Conservation (phyloP, 345 rosid genomes). For the Lenwebbia sp. region DNA sequence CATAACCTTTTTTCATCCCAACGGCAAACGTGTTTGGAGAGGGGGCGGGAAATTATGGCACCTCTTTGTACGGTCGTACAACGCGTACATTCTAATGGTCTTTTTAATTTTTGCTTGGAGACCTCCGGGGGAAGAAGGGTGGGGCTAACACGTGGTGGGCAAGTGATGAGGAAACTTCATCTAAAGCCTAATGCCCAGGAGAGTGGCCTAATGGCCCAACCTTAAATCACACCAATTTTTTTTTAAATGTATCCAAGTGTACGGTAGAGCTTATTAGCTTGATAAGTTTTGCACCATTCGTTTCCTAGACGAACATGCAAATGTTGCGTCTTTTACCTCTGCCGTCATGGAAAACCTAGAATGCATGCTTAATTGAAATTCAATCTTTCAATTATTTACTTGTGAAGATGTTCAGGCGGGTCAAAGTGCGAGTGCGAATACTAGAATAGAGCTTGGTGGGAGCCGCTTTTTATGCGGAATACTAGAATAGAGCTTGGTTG, state of each 20-base stretch:
- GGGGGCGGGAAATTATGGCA: no score
- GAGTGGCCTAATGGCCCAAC: not conserved
- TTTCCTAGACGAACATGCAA: not conserved
- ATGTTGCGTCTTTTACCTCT: not conserved
- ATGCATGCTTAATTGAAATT: not conserved
- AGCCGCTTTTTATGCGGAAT: not conserved
- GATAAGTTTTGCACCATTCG: not conserved
- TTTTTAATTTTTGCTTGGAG: not conserved
- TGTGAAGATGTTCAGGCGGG: not conserved
- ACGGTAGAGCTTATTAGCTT: not conserved
- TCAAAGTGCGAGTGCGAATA: not conserved
- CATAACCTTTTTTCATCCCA: not conserved
- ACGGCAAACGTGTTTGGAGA: no score
- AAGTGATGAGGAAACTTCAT: not conserved
- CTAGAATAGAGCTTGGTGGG: not conserved
- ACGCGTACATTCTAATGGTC: not conserved
- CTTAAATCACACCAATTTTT: not conserved
- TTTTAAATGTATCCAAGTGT: not conserved
- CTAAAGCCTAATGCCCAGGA: not conserved
- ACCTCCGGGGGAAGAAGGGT: not conserved
- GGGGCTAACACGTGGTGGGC: not conserved
- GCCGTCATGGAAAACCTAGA: not conserved
- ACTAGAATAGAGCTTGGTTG: constrained; percentile 7
- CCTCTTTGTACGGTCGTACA: not conserved
- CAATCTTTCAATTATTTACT: not conserved